Evolutionary conservation across 805 yeast genomes (phyloP), one percentile per base, ranked within the genome.

Genomic region (Yamadazyma laniorum): DNA sequence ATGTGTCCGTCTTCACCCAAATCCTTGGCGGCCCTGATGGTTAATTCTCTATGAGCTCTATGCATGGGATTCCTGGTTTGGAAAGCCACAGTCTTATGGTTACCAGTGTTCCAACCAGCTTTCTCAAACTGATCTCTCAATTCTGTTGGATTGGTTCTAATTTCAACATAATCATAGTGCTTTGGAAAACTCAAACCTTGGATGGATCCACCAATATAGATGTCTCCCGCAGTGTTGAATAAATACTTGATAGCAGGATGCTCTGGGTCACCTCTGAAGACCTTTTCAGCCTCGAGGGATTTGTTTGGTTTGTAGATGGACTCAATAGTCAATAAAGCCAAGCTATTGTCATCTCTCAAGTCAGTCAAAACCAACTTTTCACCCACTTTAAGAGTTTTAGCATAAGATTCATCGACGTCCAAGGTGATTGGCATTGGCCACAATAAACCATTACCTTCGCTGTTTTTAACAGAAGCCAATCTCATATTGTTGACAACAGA

Each of bases 31-130:
- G 97, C 98, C 54, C 97, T 79, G 32, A 90, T 95, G 12, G 98
- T 90, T 56, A 90, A 73, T 65, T 90, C 98, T 62, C 97, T 79
- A 65, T 90, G 98, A 23, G 98, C 98, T 63, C 98, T 81, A 66
- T 90, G 98, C 97, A 90, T 91, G 51, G 98, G 98, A 71, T 90
- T 90, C 72, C 98, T 80, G 29, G 98, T 90, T 71, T 90, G 98
- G 82, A 90, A 90, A 23, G 98, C 98, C 33, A 90, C 98, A 39
- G 90, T 85, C 37, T 62, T 57, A 40, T 67, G 63, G 55, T 80
- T 74, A 54, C 79, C 75, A 53, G 80, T 74, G 54, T 78, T 75
- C 97, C 97, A 90, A 49, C 86, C 83, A 59, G 84, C 80, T 53
- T 77, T 76, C 44, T 68, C 62, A 57, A 91, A 91, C 69, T 90